phyloP scores from a whole-genome alignment of 768 basidiomycete species.

The Lepiota brunneoincarnata region DNA sequence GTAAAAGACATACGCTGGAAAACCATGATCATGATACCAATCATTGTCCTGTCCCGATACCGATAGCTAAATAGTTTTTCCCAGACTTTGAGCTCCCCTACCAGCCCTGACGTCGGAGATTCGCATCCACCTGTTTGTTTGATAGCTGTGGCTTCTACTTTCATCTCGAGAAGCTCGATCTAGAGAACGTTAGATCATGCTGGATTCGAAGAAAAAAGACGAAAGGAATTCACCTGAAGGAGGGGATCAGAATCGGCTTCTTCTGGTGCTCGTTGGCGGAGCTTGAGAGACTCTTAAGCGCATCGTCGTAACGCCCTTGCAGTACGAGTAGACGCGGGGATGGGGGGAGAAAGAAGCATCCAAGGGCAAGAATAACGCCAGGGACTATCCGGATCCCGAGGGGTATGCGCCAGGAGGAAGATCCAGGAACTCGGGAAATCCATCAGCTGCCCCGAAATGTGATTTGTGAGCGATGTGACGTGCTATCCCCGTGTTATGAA shows the following conservation, averaged over 20 bases:
- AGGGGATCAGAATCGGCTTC: constrained; percentile 49
- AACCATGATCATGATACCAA: constrained; percentile 75
- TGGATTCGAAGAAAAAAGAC: neutral
- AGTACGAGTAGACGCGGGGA: constrained; percentile 60
- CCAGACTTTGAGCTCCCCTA: constrained; percentile 48
- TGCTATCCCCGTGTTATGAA: constrained; percentile 68
- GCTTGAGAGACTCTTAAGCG: constrained; percentile 52
- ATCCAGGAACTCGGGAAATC: constrained; percentile 46
- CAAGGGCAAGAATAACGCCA: constrained; percentile 61
- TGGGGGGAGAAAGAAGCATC: constrained; percentile 57
- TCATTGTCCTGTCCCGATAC: constrained; percentile 59
- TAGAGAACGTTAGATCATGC: constrained; percentile 21
- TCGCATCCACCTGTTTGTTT: constrained; percentile 24
- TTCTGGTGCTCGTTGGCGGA: constrained; percentile 46
- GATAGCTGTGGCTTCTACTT: constrained; percentile 57
- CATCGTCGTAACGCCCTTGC: constrained; percentile 56
- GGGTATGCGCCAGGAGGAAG: constrained; percentile 76
- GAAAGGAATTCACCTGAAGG: constrained; percentile 36
- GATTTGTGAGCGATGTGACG: constrained; percentile 18
- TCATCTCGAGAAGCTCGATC: constrained; percentile 79
- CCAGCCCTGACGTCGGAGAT: constrained; percentile 18
- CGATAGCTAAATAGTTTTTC: constrained; percentile 48
- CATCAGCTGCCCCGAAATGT: neutral
- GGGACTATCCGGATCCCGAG: constrained; percentile 71
- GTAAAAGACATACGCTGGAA: constrained; percentile 64